Evolutionary conservation across 352 stramenopile species (phyloP).

Genomic region (Phytopythium oedochilum): DNA sequence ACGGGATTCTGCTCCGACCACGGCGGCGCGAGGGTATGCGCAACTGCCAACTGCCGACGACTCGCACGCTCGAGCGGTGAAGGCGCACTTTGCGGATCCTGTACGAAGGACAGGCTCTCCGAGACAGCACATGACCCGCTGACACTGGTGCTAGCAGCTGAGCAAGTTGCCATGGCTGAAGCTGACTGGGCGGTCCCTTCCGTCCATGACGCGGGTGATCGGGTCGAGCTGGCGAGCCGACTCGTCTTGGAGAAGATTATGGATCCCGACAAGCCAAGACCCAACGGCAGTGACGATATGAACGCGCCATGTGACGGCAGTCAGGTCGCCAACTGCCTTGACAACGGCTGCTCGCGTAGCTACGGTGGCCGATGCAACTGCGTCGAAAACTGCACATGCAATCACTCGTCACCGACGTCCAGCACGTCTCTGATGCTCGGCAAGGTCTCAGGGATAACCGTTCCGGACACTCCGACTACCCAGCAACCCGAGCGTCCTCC

Average conservation of each 20-base stretch:
- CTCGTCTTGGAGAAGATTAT: neutral
- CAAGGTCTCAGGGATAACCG: neutral
- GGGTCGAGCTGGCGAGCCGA: neutral
- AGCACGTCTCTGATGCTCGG: conserved; percentile 7
- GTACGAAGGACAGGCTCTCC: conserved; percentile 18
- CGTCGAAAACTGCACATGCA: conserved; percentile 42
- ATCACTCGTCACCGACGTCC: conserved; percentile 9
- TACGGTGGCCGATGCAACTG: conserved; percentile 69
- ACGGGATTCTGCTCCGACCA: conserved; percentile 65
- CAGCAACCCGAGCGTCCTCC: neutral
- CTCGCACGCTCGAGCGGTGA: conserved; percentile 42
- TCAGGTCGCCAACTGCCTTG: conserved; percentile 45
- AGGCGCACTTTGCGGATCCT: conserved; percentile 36
- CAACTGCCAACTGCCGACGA: conserved; percentile 46
- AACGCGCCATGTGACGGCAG: conserved; percentile 28
- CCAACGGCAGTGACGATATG: neutral
- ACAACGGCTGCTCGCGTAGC: conserved; percentile 61
- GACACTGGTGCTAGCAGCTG: neutral
- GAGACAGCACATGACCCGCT: neutral
- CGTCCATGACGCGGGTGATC: neutral
- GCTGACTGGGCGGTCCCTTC: neutral
- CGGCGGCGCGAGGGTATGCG: conserved; percentile 55
- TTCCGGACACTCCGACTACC: neutral
- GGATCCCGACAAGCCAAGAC: neutral
- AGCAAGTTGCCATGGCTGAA: neutral